phyloP scores from a whole-genome alignment of 1,284 basidiomycete genomes.

The Cystobasidium sp. region DNA sequence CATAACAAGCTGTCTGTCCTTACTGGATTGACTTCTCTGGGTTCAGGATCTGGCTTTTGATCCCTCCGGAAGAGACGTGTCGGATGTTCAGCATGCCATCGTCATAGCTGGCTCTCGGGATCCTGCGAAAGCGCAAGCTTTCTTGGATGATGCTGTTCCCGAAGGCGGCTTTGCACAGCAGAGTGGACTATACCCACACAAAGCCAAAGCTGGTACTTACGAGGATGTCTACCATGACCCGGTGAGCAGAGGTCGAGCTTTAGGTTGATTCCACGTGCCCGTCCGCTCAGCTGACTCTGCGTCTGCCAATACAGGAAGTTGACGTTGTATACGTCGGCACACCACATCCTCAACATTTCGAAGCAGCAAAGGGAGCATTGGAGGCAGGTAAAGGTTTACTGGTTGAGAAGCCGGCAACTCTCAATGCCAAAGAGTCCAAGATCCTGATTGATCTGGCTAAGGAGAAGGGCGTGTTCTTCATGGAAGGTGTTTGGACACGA shows the following conservation, averaged over 20 bases:
- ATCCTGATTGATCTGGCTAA: slow-evolving; percentile 57
- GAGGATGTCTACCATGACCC: slow-evolving; percentile 57
- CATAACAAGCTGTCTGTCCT: neutral
- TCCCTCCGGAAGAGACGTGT: slow-evolving; percentile 55
- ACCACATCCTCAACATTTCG: slow-evolving; percentile 60
- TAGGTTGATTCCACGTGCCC: no score
- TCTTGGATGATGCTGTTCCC: slow-evolving; percentile 56
- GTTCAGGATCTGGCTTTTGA: slow-evolving; percentile 56
- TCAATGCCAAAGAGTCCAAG: slow-evolving; percentile 60
- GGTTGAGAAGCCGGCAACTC: slow-evolving; percentile 60
- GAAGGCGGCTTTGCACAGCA: slow-evolving; percentile 53
- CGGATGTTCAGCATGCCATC: slow-evolving; percentile 59
- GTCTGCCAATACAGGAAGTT: slow-evolving; percentile 53
- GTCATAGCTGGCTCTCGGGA: slow-evolving; percentile 59
- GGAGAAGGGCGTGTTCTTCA: slow-evolving; percentile 56
- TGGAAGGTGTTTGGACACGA: slow-evolving; percentile 60
- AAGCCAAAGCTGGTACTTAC: slow-evolving; percentile 55
- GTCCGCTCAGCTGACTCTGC: neutral
- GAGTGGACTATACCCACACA: slow-evolving; percentile 49
- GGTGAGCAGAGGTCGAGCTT: slow-evolving; percentile 34
- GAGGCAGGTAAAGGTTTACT: slow-evolving; percentile 60
- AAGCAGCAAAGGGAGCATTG: slow-evolving; percentile 58
- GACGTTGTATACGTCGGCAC: slow-evolving; percentile 62
- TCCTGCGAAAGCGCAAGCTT: slow-evolving; percentile 56
- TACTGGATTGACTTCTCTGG: neutral